Evolutionary conservation across 768 basidiomycete genomes (phyloP).

Genomic region (Guyanaporus albipodus): DNA sequence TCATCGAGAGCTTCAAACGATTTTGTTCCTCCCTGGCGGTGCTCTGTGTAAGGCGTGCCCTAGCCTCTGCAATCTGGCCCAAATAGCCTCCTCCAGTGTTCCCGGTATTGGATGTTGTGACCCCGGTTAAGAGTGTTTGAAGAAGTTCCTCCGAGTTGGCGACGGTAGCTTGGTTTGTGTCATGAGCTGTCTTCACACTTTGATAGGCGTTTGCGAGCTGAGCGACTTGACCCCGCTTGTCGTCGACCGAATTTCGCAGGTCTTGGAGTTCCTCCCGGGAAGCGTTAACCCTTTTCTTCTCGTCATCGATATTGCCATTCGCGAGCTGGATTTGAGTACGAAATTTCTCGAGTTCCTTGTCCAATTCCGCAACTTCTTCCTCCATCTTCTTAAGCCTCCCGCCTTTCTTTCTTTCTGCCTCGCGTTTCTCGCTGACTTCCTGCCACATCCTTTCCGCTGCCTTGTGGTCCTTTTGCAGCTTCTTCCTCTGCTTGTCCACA

Average conservation of each 20-base stretch:
- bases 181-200: conserved; percentile 66
- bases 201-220: conserved; percentile 52
- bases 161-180: conserved; percentile 54
- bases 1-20: conserved; percentile 69
- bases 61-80: conserved; percentile 90
- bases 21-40: conserved; percentile 82
- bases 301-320: conserved; percentile 70
- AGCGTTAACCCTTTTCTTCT: conserved; percentile 54
- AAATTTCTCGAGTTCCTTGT: conserved; percentile 76
- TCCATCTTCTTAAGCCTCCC: conserved; percentile 88
- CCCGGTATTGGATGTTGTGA: conserved; percentile 63
- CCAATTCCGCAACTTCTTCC: conserved; percentile 72
- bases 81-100: conserved; percentile 88
- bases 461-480: conserved; percentile 49
- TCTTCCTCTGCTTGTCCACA: conserved; percentile 45
- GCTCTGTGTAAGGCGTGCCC: conserved; percentile 68
- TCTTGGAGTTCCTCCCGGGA: conserved; percentile 56
- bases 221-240: conserved; percentile 59
- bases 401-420: conserved; percentile 88
- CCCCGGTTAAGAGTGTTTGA: conserved; percentile 90
- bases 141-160: conserved; percentile 85
- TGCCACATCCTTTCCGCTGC: conserved; percentile 64
- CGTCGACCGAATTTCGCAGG: conserved; percentile 54
- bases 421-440: conserved; percentile 69
- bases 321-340: conserved; percentile 85